Conservation (phyloP, 1,284 basidiomycete genomes). For the Macrocystidia cucumis region DNA sequence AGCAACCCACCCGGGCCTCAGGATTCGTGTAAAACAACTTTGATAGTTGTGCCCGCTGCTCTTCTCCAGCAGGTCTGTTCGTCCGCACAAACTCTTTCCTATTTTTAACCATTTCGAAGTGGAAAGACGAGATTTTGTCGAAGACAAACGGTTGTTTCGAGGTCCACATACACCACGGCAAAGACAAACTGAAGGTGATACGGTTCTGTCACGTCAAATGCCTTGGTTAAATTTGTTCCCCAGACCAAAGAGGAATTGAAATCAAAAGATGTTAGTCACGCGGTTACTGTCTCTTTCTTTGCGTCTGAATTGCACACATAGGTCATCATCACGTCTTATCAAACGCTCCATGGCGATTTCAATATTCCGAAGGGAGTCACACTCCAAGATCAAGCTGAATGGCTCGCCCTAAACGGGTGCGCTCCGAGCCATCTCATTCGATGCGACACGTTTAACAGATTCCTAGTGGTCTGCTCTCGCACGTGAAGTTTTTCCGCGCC, state of each 20-base stretch:
- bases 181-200: slow-evolving; percentile 49
- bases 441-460: slow-evolving; percentile 3
- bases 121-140: slow-evolving; percentile 60
- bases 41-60: slow-evolving; percentile 65
- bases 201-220: not conserved
- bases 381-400: slow-evolving; percentile 36
- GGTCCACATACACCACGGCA: slow-evolving; percentile 60
- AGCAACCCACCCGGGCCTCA: slow-evolving; percentile 43
- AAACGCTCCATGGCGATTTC: slow-evolving; percentile 53
- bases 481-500: slow-evolving; percentile 50
- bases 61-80: slow-evolving; percentile 48
- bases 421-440: slow-evolving; percentile 5
- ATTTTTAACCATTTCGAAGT: slow-evolving; percentile 27
- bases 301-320: slow-evolving; percentile 13
- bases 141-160: slow-evolving; percentile 60
- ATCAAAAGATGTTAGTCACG: slow-evolving; percentile 43
- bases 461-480: slow-evolving; percentile 45
- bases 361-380: slow-evolving; percentile 35
- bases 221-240: not conserved
- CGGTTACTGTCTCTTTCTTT: slow-evolving; percentile 3
- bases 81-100: not conserved
- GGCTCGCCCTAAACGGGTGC: slow-evolving; percentile 42
- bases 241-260: slow-evolving; percentile 33
- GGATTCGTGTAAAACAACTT: slow-evolving; percentile 41
- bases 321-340: slow-evolving; percentile 65